phyloP scores from a whole-genome alignment of 371 early-diverging fungal species.

The Apophysomyces trapeziformis region DNA sequence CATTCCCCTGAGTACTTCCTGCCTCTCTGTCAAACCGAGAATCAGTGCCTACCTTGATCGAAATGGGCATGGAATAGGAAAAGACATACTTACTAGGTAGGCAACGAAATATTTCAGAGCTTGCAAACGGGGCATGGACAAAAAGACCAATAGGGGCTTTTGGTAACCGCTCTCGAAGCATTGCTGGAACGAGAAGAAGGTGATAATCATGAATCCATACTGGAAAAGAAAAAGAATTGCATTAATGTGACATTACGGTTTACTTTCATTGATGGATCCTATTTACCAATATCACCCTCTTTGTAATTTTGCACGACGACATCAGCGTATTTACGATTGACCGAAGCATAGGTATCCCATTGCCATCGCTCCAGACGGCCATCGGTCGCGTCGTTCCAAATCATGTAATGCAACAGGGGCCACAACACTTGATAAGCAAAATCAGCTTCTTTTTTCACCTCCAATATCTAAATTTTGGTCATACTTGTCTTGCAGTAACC shows the following conservation, averaged over 20 bases:
- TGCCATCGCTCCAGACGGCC: conserved; percentile 68
- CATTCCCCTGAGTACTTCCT: conserved; percentile 91
- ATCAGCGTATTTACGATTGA: conserved; percentile 89
- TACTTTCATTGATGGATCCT: background rate
- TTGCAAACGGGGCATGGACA: conserved; percentile 97
- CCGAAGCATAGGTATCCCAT: conserved; percentile 87
- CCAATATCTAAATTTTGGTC: background rate
- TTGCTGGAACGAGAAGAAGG: conserved; percentile 84
- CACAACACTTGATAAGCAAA: conserved; percentile 74
- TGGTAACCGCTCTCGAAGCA: conserved; percentile 82
- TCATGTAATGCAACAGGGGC: conserved; percentile 98
- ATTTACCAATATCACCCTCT: conserved; percentile 85
- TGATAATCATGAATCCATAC: conserved; percentile 99
- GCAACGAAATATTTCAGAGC: conserved; percentile 92
- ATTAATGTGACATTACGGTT: too few species aligned
- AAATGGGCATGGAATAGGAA: too few species aligned
- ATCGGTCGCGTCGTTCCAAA: conserved; percentile 85
- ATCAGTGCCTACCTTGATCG: conserved; percentile 19
- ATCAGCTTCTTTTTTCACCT: background rate
- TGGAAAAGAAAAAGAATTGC: conserved; percentile 22
- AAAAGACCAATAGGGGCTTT: conserved; percentile 93
- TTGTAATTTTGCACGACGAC: conserved; percentile 73
- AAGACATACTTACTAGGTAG: conserved; percentile 70
- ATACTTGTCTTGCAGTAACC: conserved; percentile 91
- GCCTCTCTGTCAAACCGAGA: conserved; percentile 75